phyloP scores from a whole-genome alignment of 805 yeast species.

The Kuraishia molischiana region DNA sequence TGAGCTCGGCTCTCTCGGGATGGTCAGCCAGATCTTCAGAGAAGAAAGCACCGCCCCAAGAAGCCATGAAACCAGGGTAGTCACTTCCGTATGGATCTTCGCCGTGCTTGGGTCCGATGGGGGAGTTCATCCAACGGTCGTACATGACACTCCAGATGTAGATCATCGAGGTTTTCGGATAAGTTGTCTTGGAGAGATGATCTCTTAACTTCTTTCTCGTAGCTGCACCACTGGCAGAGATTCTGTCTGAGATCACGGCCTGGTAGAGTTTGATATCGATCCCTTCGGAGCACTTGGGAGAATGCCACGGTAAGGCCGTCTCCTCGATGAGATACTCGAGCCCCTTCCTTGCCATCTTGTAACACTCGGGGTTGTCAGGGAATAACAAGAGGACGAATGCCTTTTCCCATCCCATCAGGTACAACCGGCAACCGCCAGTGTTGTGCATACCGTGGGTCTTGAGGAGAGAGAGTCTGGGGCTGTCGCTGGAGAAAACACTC shows the following conservation, averaged over 20 bases:
- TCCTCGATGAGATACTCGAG: constrained; percentile 17
- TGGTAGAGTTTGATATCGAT: constrained; percentile 27
- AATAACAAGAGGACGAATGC: constrained; percentile 41
- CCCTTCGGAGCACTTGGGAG: constrained; percentile 12
- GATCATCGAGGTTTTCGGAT: constrained; percentile 28
- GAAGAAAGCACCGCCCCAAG: constrained; percentile 57
- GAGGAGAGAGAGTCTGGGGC: background rate
- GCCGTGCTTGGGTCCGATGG: constrained; percentile 6
- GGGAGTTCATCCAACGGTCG: constrained; percentile 33
- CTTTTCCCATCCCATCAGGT: constrained; percentile 36
- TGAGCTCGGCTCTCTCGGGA: constrained; percentile 16
- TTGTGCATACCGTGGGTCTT: constrained; percentile 8
- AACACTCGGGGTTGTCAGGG: constrained; percentile 39
- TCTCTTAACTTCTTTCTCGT: constrained; percentile 57
- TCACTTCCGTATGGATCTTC: constrained; percentile 18
- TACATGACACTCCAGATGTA: constrained; percentile 36
- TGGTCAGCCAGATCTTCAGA: constrained; percentile 16
- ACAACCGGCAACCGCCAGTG: constrained; percentile 16
- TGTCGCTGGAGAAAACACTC: constrained; percentile 1
- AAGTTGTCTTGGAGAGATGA: constrained; percentile 17
- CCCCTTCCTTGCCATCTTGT: constrained; percentile 34
- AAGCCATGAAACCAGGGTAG: constrained; percentile 65
- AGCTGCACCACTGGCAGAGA: constrained; percentile 65
- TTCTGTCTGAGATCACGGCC: constrained; percentile 42
- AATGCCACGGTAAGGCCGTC: constrained; percentile 12